Evolutionary conservation across 1,284 basidiomycete species (phyloP), one percentile per base, ranked within the genome.

Genomic region (Blastosporella zonata): DNA sequence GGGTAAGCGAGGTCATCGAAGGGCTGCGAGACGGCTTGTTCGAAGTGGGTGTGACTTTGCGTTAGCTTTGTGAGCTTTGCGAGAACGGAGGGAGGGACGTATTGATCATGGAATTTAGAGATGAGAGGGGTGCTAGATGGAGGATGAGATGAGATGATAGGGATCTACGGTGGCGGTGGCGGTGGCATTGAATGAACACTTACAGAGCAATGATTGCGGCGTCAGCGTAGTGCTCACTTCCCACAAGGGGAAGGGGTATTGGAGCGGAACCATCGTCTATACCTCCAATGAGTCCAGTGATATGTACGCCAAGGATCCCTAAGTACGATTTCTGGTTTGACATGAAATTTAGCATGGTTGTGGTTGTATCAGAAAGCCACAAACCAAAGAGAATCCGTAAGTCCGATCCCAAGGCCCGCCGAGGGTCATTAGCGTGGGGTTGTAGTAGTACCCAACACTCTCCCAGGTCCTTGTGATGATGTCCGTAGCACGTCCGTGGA

Each of bases 341-440:
- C 29, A 20, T 5, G 1, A 40, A 18, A 9, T 15, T 28, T 18
- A n/a, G 20, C 18, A 22, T 2, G 25, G n/a, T 23, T 21, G 9
- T n/a, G 9, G 5, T 15, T 38, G 13, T 12, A 13, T 18, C 17
- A 17, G n/a, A 1, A 37, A 36, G 20, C 5, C n/a, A 2, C 49
- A 25, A 43, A 63, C 64, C 63, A 64, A 52, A 29, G 62, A 57
- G 36, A 62, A 64, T 5, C 64, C 64, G 41, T 65, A 66, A 0
- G 63, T 47, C 9, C 64, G 50, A 47, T 64, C 64, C 55, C 56
- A 66, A 13, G 64, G 62, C 13, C 62, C 62, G 6, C 63, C 63
- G 0, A 66, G 55, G 0, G 62, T 61, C 22, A 55, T 49, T 12
- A 66, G 46, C 4, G 61, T 64, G 1, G 64, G 62, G 37, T 66